Conservation (phyloP, 2,329 filamentous ascomycete species). For the Fusarium citri region DNA sequence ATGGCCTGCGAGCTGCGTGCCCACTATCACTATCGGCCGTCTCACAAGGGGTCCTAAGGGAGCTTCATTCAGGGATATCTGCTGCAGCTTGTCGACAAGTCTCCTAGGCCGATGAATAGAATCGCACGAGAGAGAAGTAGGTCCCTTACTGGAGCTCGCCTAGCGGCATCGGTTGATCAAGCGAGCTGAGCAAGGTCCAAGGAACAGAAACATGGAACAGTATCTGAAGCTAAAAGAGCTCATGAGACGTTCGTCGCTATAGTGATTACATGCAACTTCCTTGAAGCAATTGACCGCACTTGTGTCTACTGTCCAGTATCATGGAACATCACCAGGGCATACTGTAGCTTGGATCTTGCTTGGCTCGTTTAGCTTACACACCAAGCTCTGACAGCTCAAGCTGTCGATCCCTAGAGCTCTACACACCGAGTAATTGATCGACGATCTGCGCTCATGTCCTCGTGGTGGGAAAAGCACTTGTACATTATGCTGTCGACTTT, state of each 20-base stretch:
- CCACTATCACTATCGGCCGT: constrained; percentile 28
- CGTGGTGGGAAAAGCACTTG: constrained; percentile 23
- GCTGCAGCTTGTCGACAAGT: constrained; percentile 30
- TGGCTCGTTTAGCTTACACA: constrained; percentile 27
- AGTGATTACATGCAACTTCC: constrained; percentile 30
- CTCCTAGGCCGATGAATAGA: constrained; percentile 24
- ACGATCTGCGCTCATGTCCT: constrained; percentile 27
- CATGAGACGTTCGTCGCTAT: constrained; percentile 35
- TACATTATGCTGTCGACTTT: constrained; percentile 21
- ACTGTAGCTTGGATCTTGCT: constrained; percentile 35
- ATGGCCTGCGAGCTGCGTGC: constrained; percentile 25
- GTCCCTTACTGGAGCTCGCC: constrained; percentile 29
- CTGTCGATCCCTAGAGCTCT: constrained; percentile 27
- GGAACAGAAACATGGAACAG: constrained; percentile 2
- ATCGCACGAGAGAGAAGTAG: constrained; percentile 11
- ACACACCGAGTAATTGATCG: constrained; percentile 36
- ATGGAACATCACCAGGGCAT: constrained; percentile 29
- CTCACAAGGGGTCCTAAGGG: constrained; percentile 24
- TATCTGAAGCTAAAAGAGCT: constrained; percentile 24
- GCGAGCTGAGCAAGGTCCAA: constrained; percentile 33
- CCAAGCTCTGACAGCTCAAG: constrained; percentile 30
- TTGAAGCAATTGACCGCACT: constrained; percentile 35
- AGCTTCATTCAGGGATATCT: constrained; percentile 29
- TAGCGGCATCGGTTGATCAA: constrained; percentile 33
- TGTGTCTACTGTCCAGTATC: constrained; percentile 7